Evolutionary conservation across 352 stramenopile species (phyloP).

Genomic region (Globisporangium yorkense): DNA sequence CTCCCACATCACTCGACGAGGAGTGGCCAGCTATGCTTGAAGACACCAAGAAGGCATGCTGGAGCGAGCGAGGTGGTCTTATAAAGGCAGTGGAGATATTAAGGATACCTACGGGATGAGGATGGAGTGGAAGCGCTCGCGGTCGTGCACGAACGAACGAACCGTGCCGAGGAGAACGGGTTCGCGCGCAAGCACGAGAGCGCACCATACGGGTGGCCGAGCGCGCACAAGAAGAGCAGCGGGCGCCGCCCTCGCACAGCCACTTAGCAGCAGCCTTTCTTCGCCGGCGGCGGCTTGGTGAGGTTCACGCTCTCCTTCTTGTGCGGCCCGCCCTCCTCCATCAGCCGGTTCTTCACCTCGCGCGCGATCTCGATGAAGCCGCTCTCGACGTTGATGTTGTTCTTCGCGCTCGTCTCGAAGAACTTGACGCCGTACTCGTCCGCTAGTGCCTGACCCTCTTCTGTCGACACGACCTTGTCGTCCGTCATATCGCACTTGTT

Average conservation of each 20-base stretch:
- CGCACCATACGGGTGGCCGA: background rate
- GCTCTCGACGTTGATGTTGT: constrained; percentile 94
- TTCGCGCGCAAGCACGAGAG: background rate
- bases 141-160: too few relatives aligned
- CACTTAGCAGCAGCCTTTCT: constrained; percentile 87
- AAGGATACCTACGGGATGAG: background rate
- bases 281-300: constrained; percentile 59
- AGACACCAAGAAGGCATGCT: background rate
- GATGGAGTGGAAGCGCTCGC: background rate
- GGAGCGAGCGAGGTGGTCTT: background rate
- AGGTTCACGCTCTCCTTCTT: constrained; percentile 86
- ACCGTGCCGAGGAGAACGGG: background rate
- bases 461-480: constrained; percentile 94
- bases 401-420: constrained; percentile 94
- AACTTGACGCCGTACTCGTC: constrained; percentile 95
- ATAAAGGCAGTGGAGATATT: too few relatives aligned
- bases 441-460: constrained; percentile 93
- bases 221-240: background rate
- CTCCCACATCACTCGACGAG: too few relatives aligned
- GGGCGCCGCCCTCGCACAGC: background rate
- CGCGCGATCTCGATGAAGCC: constrained; percentile 87
- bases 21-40: too few relatives aligned
- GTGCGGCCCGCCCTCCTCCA: constrained; percentile 82
- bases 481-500: constrained; percentile 99
- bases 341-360: constrained; percentile 87